These are phyloP conservation scores for Seiridium unicorne DNA, from an alignment of 2,329 filamentous ascomycete genomes.

Conservation along the genomic window DNA sequence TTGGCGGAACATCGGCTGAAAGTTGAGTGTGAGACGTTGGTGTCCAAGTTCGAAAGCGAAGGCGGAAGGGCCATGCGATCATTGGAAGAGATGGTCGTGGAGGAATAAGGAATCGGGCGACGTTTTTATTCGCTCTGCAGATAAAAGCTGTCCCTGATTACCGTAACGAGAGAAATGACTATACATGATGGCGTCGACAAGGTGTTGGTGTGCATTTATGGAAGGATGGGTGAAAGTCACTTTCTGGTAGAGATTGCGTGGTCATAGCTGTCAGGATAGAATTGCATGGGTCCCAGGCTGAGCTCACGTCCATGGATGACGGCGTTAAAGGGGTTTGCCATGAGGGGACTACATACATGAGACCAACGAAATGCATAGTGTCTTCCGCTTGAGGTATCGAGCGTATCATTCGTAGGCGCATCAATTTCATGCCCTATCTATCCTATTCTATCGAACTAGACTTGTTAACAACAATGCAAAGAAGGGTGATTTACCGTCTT, in stretches of 20 bases:
- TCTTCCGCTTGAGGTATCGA: background rate
- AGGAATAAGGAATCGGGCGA: conserved; percentile 24
- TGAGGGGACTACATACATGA: background rate
- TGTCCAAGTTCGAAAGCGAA: conserved; percentile 80
- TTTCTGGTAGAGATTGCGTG: background rate
- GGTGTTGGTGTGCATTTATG: background rate
- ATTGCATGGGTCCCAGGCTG: background rate
- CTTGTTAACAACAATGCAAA: too few species aligned
- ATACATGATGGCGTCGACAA: too few species aligned
- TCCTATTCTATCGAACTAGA: too few species aligned
- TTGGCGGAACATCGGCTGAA: conserved; percentile 78
- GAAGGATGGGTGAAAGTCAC: background rate
- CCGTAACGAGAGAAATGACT: too few species aligned
- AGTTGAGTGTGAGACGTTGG: conserved; percentile 78
- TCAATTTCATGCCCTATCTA: too few species aligned
- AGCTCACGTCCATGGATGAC: background rate
- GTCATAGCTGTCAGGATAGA: background rate
- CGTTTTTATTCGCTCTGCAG: background rate
- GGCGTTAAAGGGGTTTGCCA: background rate
- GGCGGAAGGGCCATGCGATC: conserved; percentile 74
- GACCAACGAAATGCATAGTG: background rate
- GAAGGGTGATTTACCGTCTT: too few species aligned
- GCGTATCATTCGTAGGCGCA: background rate
- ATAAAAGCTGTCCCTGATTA: background rate
- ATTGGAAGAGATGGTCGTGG: conserved; percentile 69